A percentile compares a stretch with the other conserved stretches of the same genome.
Conservation (phyloP, 2,329 filamentous ascomycete genomes). For the Fusarium mundagurra region DNA sequence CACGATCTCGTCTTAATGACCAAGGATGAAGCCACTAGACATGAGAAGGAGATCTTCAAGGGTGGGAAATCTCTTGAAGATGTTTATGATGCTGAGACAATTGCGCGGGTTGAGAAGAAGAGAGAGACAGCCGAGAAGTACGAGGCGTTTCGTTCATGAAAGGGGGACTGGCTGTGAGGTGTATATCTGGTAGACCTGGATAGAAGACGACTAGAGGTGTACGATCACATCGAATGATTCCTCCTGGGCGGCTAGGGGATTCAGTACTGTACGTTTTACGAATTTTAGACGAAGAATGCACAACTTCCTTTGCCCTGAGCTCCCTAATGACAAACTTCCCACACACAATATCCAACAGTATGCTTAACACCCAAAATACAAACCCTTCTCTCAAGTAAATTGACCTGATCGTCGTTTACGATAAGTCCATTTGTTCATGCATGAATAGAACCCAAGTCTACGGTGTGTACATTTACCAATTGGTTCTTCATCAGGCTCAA, state of each 20-base stretch:
- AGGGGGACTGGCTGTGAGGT: not conserved
- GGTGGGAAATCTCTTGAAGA: conserved; percentile 74
- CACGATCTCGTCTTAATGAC: conserved; percentile 89
- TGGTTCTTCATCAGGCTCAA: not conserved
- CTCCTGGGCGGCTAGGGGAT: not conserved
- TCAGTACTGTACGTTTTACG: not conserved
- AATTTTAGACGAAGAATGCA: not conserved
- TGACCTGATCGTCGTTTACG: not conserved
- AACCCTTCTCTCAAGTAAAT: too few species aligned
- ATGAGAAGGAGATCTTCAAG: conserved; percentile 82
- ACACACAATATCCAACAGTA: not conserved
- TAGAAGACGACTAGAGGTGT: not conserved
- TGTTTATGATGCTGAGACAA: conserved; percentile 75
- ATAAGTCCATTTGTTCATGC: not conserved
- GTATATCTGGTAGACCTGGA: not conserved
- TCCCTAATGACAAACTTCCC: not conserved
- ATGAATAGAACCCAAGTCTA: not conserved
- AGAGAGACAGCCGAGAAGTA: conserved; percentile 73
- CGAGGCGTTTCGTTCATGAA: conserved; percentile 58
- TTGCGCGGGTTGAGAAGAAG: conserved; percentile 73
- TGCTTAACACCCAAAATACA: not conserved
- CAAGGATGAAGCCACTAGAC: conserved; percentile 83
- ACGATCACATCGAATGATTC: not conserved
- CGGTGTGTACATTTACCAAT: not conserved
- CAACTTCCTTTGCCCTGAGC: not conserved